Evolutionary conservation across 2,329 filamentous ascomycete genomes (phyloP).

Genomic region (Apiospora sp.): DNA sequence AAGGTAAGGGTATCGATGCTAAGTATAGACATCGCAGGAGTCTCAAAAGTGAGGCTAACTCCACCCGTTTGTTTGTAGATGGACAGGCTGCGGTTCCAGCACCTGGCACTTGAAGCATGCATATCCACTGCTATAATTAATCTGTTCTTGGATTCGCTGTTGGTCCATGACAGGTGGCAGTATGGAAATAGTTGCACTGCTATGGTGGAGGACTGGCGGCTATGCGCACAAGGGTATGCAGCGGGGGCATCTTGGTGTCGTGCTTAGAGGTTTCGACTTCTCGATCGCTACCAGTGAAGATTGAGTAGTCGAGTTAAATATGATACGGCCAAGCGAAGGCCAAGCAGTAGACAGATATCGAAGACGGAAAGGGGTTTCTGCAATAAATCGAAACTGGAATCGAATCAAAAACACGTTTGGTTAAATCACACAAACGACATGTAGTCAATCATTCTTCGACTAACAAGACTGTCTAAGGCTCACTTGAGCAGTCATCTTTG

Average conservation of each 20-base stretch:
- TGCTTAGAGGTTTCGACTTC: neutral
- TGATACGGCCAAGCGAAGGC: neutral
- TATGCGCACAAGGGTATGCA: neutral
- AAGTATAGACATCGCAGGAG: neutral
- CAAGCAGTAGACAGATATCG: neutral
- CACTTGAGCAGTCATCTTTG: neutral
- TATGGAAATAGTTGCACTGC: neutral
- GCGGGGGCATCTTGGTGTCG: neutral
- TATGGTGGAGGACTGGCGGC: neutral
- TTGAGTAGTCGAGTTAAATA: neutral
- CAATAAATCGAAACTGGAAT: neutral
- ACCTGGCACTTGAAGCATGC: neutral
- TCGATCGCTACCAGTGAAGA: neutral
- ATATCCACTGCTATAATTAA: neutral
- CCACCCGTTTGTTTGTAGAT: constrained; percentile 18
- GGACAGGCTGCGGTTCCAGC: neutral
- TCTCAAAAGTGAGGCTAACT: constrained; percentile 5
- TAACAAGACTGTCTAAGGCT: neutral
- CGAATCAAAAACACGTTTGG: neutral
- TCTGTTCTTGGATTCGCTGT: neutral
- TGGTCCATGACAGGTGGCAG: neutral
- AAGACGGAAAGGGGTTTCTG: neutral
- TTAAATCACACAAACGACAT: too few relatives aligned
- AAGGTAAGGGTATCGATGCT: constrained; percentile 12
- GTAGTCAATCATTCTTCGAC: too few relatives aligned